Percentiles rank a stretch among this genome's conserved stretches.
phyloP scores from a whole-genome alignment of 345 rosid species.

The Murraya paniculata region DNA sequence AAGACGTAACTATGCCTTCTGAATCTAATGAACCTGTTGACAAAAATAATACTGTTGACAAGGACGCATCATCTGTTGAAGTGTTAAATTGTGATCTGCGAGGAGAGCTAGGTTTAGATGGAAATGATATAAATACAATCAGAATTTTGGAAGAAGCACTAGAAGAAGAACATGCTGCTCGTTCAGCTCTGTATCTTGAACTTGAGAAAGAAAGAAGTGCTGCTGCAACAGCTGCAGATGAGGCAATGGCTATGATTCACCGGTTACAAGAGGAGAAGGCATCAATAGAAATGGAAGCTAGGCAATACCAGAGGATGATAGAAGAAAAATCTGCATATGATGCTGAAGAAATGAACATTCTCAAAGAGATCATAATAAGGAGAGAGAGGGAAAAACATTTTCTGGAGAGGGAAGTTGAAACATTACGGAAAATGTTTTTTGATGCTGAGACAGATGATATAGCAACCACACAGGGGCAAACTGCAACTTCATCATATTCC shows the following conservation, averaged over 20 bases:
- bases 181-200: conserved; percentile 44
- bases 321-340: conserved; percentile 76
- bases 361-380: conserved; percentile 62
- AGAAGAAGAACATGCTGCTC: conserved; percentile 45
- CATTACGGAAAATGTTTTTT: conserved; percentile 42
- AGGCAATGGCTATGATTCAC: conserved; percentile 67
- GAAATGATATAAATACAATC: conserved; percentile 26
- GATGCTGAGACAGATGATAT: conserved; percentile 25
- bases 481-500: conserved; percentile 23
- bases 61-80: conserved; percentile 18
- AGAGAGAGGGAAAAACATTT: conserved; percentile 73
- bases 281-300: conserved; percentile 61
- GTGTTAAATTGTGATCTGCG: conserved; percentile 22
- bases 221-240: conserved; percentile 72
- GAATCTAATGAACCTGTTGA: conserved; percentile 24
- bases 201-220: conserved; percentile 80
- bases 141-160: conserved; percentile 40
- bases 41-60: conserved; percentile 26
- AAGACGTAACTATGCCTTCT: conserved; percentile 25
- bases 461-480: conserved; percentile 8
- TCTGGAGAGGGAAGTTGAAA: conserved; percentile 67
- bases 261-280: conserved; percentile 72
- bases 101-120: conserved; percentile 27
- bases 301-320: conserved; percentile 71
- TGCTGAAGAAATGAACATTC: conserved; percentile 72